Base-by-base conservation (phyloP, 2,329 filamentous ascomycete species). In the Sporothrix brasiliensis region DNA sequence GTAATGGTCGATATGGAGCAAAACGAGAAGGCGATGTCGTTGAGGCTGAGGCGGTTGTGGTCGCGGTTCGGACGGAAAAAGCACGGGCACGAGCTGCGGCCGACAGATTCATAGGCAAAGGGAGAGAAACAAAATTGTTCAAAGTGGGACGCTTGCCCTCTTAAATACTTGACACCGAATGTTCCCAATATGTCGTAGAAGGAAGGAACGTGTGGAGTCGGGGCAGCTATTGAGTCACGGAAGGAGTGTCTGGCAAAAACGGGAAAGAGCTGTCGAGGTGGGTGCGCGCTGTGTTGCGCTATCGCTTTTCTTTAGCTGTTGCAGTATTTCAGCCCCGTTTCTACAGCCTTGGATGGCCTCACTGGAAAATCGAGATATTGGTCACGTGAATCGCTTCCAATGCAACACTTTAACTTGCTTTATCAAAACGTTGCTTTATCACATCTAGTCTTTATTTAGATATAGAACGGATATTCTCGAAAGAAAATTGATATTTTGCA, bases 401-500 rank as follows among this genome's bases (percentile, higher is more conserved):
- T 2, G 1, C 2, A 24, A 2, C 16, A 10, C 50, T 24, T 19
- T 1, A 21, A 34, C 34, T 34, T 34, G 34, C 7, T 34, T 34
- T 34, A 34, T 34, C 7, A 34, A 34, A 9, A 6, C 2, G 34
- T 34, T 27, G 4, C 16, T 47, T 27, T 5, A 4, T 9, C n/a
- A 49, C 5, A 10, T 24, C 2, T 30, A 49, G 13, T 41, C 19
- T 13, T 21, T 19, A 16, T 10, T 47, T 19, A n/a, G 14, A 11
- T 24, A 27, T 13, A 3, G 3, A 47, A 4, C 10, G 13, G 13
- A 44, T n/a, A 14, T 19, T 16, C 13, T 66, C 16, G 61, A 50
- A n/a, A 34, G 44, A 66, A 49, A 39, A 5, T 52, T n/a, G 44
- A 34, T 34, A 66, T 50, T 66, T 66, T 66, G 44, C 61, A 66